Percentiles rank a stretch among this genome's conserved stretches.
phyloP scores from a whole-genome alignment of 2,329 filamentous ascomycete species.

The Neocucurbitaria cava region DNA sequence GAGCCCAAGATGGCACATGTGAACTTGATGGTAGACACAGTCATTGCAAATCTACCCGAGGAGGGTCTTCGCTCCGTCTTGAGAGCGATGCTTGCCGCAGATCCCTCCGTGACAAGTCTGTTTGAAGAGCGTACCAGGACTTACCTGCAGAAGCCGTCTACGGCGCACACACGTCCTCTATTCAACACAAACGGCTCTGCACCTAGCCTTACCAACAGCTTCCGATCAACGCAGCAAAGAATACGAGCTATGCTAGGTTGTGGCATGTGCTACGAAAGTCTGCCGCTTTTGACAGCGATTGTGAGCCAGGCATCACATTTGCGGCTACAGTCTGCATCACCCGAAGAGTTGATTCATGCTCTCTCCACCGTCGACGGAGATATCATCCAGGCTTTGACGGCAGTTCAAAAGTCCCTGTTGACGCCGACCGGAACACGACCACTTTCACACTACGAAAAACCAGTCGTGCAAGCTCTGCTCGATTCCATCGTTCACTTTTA shows the following conservation, averaged over 20 bases:
- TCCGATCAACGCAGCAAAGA: too few species aligned
- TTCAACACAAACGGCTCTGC: too few species aligned
- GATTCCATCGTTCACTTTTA: neutral
- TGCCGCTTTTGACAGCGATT: too few species aligned
- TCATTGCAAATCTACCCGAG: constrained; percentile 53
- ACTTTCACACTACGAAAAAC: neutral
- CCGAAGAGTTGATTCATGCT: constrained; percentile 17
- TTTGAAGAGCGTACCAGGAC: constrained; percentile 42
- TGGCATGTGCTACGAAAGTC: too few species aligned
- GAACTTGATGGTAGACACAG: constrained; percentile 57
- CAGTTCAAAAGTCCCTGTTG: constrained; percentile 43
- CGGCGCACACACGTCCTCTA: too few species aligned
- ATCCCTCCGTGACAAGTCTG: constrained; percentile 37
- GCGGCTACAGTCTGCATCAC: neutral
- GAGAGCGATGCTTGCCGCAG: constrained; percentile 37
- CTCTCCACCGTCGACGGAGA: constrained; percentile 47
- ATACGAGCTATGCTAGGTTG: too few species aligned
- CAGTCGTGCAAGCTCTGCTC: constrained; percentile 19
- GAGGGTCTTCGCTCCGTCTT: constrained; percentile 52
- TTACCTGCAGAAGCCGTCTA: constrained; percentile 22
- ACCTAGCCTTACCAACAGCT: too few species aligned
- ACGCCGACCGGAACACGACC: too few species aligned
- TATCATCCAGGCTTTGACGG: constrained; percentile 48
- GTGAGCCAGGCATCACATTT: neutral
- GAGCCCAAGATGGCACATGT: constrained; percentile 49